Base-by-base conservation (phyloP, 2,329 filamentous ascomycete genomes). In the Botryotinia globosa region DNA sequence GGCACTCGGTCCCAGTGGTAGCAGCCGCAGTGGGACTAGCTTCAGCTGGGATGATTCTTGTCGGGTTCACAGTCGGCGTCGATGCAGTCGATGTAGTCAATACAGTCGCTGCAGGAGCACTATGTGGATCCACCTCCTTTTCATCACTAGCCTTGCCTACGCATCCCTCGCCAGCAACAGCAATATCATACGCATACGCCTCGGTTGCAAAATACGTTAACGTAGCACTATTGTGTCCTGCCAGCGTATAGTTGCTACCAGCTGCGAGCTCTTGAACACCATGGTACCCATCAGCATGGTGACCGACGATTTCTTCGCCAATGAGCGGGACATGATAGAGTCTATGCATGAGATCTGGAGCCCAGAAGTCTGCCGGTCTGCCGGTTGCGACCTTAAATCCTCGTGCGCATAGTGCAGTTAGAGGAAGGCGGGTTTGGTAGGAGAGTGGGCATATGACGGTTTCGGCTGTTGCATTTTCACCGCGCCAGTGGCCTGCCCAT, bases 181-280 rank as follows among this genome's bases (percentile, higher is more conserved):
- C 87, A 77, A 92, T 85, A 74, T 92, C 90, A 75, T 86, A 88
- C 0, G 89, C 90, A 80, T 90, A 92, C 1, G 84, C 88, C 73
- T 92, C 89, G 10, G 91, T 85, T 7, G 91, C 90, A 79, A 93
- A 92, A 80, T 90, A 91, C 81, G 91, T 88, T 59, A 92, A 83
- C 0, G 86, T 85, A 75, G 91, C 86, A 45, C 86, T 89, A 81
- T 92, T 90, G 42, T 85, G 82, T 4, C 83, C 86, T 8, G 85
- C 82, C 4, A 85, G 83, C 39, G 85, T 84, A 7, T 83, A 81
- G 12, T 87, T 85, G 12, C 85, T 82, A 18, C 78, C 76, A 74
- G 83, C 80, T 0, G 89, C 88, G 37, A 89, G 83, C 20, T 84
- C 83, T 1, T 90, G 68, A 3, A 86, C 85, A 3, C 85, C 86